Evolutionary conservation across 257 asterid genomes (phyloP).

Genomic region (Jaltomata sinuosa): DNA sequence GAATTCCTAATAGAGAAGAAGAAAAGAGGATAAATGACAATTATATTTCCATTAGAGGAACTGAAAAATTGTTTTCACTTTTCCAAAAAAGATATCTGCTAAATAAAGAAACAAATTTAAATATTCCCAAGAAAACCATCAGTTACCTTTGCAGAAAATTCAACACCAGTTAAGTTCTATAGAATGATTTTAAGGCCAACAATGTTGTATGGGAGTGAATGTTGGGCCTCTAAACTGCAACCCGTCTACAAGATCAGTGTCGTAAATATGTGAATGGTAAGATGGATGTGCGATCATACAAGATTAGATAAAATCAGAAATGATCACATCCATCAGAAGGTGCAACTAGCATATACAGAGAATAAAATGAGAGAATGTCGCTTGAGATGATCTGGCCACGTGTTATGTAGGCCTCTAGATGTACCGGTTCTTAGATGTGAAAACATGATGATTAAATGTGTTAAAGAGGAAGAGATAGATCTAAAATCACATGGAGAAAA

Average conservation of each 20-base stretch:
- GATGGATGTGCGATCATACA: neutral
- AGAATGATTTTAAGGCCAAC: neutral
- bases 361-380: neutral
- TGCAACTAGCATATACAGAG: neutral
- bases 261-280: neutral
- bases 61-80: neutral
- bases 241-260: neutral
- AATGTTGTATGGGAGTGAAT: neutral
- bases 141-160: neutral
- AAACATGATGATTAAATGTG: neutral
- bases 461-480: neutral
- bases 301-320: neutral
- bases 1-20: slow-evolving; percentile 29
- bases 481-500: neutral
- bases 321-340: neutral
- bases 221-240: neutral
- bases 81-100: neutral
- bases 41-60: slow-evolving; percentile 4
- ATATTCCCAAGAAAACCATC: neutral
- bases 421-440: neutral
- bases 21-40: neutral
- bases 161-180: neutral
- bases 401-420: neutral
- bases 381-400: neutral
- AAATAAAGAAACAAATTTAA: neutral